Evolutionary conservation across 2,329 filamentous ascomycete species (phyloP).

Genomic region (Aurifilum marmelostoma): DNA sequence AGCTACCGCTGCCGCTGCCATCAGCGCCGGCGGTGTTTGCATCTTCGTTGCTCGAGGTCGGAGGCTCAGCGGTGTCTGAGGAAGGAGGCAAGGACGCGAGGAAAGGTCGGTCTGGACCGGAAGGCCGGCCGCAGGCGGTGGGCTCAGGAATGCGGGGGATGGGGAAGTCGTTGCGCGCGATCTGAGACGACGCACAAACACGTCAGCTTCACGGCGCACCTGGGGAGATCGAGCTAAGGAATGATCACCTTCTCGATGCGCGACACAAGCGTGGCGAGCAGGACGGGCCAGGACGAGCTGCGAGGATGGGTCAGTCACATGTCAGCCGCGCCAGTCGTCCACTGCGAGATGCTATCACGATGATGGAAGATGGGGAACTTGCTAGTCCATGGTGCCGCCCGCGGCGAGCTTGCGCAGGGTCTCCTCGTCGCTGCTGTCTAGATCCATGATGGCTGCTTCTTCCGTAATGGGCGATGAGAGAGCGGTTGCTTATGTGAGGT

Average conservation of each 20-base stretch:
- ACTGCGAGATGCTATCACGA: background rate
- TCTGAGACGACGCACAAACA: slow-evolving; percentile 51
- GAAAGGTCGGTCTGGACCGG: slow-evolving; percentile 46
- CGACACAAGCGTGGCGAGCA: slow-evolving; percentile 67
- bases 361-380: slow-evolving; percentile 39
- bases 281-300: slow-evolving; percentile 70
- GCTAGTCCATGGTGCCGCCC: slow-evolving; percentile 61
- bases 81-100: slow-evolving; percentile 46
- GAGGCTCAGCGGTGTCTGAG: slow-evolving; percentile 46
- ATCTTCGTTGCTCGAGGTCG: slow-evolving; percentile 47
- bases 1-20: slow-evolving; percentile 25
- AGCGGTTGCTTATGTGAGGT: background rate
- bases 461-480: slow-evolving; percentile 30
- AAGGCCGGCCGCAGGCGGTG: slow-evolving; percentile 44
- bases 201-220: slow-evolving; percentile 17
- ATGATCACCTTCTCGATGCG: slow-evolving; percentile 64
- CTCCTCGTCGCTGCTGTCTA: slow-evolving; percentile 58
- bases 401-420: slow-evolving; percentile 52
- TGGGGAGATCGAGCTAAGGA: background rate
- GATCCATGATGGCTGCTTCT: slow-evolving; percentile 51
- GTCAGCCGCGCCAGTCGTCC: slow-evolving; percentile 28
- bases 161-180: slow-evolving; percentile 74
- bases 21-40: slow-evolving; percentile 33
- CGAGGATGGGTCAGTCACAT: slow-evolving; percentile 35
- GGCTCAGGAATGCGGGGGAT: slow-evolving; percentile 62